Conservation (phyloP, 768 basidiomycete species). For the Mycena sanguinolenta region DNA sequence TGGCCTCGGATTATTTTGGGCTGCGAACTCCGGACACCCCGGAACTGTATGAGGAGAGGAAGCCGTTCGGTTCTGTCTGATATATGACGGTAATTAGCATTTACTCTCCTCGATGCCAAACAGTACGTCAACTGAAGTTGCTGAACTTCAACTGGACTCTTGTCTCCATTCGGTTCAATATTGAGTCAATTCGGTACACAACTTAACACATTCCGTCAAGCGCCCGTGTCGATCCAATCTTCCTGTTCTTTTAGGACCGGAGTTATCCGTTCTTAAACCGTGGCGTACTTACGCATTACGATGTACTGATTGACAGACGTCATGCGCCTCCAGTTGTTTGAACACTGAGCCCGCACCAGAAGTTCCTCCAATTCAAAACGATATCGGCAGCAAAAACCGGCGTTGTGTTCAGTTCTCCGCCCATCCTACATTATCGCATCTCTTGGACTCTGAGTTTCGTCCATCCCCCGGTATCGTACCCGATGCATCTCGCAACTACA, state of each 20-base stretch:
- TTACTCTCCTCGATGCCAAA: not conserved
- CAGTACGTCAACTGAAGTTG: not conserved
- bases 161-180: conserved; percentile 3
- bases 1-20: not conserved
- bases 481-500: not conserved
- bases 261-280: not conserved
- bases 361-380: not conserved
- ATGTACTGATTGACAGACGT: not conserved
- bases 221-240: conserved; percentile 23
- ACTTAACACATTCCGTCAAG: conserved; percentile 21
- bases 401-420: not conserved
- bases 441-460: not conserved
- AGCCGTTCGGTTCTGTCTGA: not conserved
- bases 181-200: not conserved
- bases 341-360: not conserved
- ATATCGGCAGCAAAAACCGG: not conserved
- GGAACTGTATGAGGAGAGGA: not conserved
- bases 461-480: not conserved
- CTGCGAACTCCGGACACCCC: not conserved
- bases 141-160: not conserved
- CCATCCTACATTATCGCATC: conserved; percentile 13
- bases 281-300: not conserved
- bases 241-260: not conserved
- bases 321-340: not conserved
- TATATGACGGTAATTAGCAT: conserved; percentile 25